A percentile compares a stretch with the other conserved stretches of the same genome.
phyloP scores from a whole-genome alignment of 306 rosid species.

The Hippophae gyantsensis region DNA sequence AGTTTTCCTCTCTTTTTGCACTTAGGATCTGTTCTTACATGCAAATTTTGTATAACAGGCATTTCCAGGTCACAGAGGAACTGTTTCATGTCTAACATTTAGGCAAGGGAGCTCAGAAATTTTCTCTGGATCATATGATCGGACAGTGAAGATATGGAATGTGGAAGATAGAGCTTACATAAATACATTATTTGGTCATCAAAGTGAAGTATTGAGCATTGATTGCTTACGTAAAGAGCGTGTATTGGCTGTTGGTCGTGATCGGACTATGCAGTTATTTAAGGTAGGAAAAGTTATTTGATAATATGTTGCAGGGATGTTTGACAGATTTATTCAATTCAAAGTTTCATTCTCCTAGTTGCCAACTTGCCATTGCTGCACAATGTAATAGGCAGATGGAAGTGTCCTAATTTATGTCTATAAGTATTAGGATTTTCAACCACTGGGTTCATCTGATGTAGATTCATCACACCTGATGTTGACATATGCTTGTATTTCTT shows the following conservation, averaged over 20 bases:
- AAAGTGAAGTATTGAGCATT: slow-evolving; percentile 63
- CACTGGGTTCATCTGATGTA: no score
- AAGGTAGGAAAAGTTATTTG: slow-evolving; percentile 41
- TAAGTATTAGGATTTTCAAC: no score
- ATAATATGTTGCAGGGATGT: background rate
- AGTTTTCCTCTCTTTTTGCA: background rate
- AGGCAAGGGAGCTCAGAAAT: slow-evolving; percentile 90
- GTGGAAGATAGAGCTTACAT: slow-evolving; percentile 88
- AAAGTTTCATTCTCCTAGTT: background rate
- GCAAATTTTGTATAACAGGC: slow-evolving; percentile 44
- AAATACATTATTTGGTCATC: slow-evolving; percentile 84
- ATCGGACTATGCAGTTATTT: slow-evolving; percentile 79
- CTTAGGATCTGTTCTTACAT: slow-evolving; percentile 8
- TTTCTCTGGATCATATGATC: slow-evolving; percentile 92
- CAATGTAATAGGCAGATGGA: no score
- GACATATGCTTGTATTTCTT: no score
- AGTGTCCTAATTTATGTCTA: no score
- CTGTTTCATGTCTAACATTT: slow-evolving; percentile 76
- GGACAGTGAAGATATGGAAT: slow-evolving; percentile 91
- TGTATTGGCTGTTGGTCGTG: slow-evolving; percentile 75
- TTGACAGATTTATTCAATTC: background rate
- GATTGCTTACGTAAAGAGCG: slow-evolving; percentile 91
- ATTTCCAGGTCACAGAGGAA: slow-evolving; percentile 84
- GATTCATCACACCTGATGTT: no score
- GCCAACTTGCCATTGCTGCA: no score